phyloP scores from a whole-genome alignment of 371 early-diverging fungal genomes.

The Scutellospora calospora region DNA sequence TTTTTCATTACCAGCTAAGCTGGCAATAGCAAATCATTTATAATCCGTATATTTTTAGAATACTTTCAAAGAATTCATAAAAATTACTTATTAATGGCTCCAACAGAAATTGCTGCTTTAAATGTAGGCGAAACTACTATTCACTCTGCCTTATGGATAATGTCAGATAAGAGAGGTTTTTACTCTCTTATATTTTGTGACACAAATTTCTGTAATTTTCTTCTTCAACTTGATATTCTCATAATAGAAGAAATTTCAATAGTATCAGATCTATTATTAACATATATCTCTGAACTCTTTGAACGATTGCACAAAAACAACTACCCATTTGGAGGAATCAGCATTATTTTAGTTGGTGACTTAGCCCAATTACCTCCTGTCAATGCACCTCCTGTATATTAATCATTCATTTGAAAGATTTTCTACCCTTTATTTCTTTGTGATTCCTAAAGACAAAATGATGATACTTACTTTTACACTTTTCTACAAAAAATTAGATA shows the following conservation, averaged over 20 bases:
- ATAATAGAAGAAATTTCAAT: slow-evolving; percentile 29
- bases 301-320: not conserved
- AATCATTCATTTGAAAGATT: not conserved
- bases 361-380: slow-evolving; percentile 1
- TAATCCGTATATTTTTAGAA: not conserved
- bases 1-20: not conserved
- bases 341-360: not conserved
- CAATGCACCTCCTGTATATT: not conserved
- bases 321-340: not conserved
- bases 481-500: slow-evolving; percentile 5
- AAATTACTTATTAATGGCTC: slow-evolving; percentile 12
- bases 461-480: not conserved
- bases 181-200: not conserved
- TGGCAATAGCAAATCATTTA: slow-evolving; percentile 4
- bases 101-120: not conserved
- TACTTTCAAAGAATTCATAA: not conserved
- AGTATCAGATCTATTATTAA: not conserved
- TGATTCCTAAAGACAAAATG: slow-evolving; percentile 8
- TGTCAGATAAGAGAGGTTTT: not conserved
- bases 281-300: not conserved
- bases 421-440: slow-evolving; percentile 12
- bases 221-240: not conserved
- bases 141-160: not conserved
- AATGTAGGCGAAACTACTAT: not conserved
- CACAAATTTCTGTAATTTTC: not conserved